Evolutionary conservation across 2,329 filamentous ascomycete genomes (phyloP).

Genomic region (Fusarium praegraminearum): DNA sequence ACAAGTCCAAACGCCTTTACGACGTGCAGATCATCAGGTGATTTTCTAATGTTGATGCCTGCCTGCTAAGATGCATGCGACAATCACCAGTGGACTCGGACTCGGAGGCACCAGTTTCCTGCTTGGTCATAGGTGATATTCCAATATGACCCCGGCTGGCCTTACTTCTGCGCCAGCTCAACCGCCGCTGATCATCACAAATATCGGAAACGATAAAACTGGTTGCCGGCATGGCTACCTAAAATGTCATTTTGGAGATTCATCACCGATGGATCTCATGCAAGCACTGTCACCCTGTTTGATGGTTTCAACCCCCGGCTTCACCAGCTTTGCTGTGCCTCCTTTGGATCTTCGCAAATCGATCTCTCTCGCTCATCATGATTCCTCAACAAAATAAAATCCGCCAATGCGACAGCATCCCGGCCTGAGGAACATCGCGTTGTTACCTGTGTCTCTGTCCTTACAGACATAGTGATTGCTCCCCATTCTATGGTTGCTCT

Average conservation of each 20-base stretch:
- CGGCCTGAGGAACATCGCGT: slow-evolving; percentile 2
- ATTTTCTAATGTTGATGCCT: background rate
- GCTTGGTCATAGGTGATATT: slow-evolving; percentile 9
- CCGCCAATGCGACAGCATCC: slow-evolving; percentile 7
- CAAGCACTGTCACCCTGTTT: slow-evolving; percentile 29
- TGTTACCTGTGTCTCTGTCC: background rate
- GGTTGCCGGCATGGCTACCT: slow-evolving; percentile 34
- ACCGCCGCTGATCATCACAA: slow-evolving; percentile 37
- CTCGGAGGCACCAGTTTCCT: background rate
- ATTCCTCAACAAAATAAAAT: slow-evolving; percentile 21
- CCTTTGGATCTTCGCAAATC: slow-evolving; percentile 46
- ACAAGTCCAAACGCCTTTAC: slow-evolving; percentile 2
- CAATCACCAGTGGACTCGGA: background rate
- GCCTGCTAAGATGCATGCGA: background rate
- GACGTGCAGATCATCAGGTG: slow-evolving; percentile 3
- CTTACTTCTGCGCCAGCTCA: slow-evolving; percentile 36
- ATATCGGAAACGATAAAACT: slow-evolving; percentile 40
- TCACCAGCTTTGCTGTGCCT: slow-evolving; percentile 1
- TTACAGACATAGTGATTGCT: background rate
- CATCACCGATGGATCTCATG: slow-evolving; percentile 44
- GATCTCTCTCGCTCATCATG: slow-evolving; percentile 15
- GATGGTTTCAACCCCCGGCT: slow-evolving; percentile 17
- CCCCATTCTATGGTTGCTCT: slow-evolving; percentile 1
- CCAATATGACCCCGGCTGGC: slow-evolving; percentile 23
- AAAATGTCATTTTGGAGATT: slow-evolving; percentile 39